Percentiles rank a stretch among this genome's conserved stretches.
Evolutionary conservation across 2,329 filamentous ascomycete species (phyloP).

Genomic region (Aspergillus sp.): DNA sequence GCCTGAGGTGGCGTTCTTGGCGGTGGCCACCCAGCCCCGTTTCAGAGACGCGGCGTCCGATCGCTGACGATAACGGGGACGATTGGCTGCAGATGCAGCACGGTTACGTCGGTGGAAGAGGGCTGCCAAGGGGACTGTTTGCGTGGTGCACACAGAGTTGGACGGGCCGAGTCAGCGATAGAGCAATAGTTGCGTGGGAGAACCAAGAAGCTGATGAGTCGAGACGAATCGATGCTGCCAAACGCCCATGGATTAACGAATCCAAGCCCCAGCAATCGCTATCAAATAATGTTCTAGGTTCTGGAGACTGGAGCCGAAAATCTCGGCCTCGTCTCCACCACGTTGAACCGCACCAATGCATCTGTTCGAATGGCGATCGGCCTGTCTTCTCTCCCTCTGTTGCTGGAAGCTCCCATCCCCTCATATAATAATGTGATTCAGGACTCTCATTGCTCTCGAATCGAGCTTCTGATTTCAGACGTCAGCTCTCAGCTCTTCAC

Average conservation of each 20-base stretch:
- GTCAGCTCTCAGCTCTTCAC: background rate
- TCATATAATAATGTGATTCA: background rate
- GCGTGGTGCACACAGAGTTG: slow-evolving; percentile 1
- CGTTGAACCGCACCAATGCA: slow-evolving; percentile 7
- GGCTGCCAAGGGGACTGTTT: slow-evolving; percentile 1
- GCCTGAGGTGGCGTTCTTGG: slow-evolving; percentile 28
- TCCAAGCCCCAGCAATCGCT: background rate
- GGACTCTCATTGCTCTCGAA: background rate
- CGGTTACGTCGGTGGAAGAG: slow-evolving; percentile 4
- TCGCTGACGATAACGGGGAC: background rate
- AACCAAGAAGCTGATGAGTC: background rate
- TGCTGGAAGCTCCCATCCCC: background rate
- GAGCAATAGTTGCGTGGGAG: background rate
- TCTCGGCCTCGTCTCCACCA: slow-evolving; percentile 6
- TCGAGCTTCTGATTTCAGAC: background rate
- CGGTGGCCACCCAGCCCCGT: slow-evolving; percentile 19
- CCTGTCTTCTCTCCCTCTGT: slow-evolving; percentile 9
- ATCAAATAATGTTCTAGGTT: background rate
- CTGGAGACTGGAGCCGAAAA: slow-evolving; percentile 9
- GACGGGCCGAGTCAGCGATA: slow-evolving; percentile 1
- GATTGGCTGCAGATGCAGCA: slow-evolving; percentile 13
- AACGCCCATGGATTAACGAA: background rate
- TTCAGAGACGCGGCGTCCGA: slow-evolving; percentile 7
- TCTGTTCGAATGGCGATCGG: slow-evolving; percentile 3
- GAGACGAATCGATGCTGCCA: slow-evolving; percentile 2